Base-by-base conservation (phyloP, 345 rosid genomes). In the Sonneratia caseolaris region DNA sequence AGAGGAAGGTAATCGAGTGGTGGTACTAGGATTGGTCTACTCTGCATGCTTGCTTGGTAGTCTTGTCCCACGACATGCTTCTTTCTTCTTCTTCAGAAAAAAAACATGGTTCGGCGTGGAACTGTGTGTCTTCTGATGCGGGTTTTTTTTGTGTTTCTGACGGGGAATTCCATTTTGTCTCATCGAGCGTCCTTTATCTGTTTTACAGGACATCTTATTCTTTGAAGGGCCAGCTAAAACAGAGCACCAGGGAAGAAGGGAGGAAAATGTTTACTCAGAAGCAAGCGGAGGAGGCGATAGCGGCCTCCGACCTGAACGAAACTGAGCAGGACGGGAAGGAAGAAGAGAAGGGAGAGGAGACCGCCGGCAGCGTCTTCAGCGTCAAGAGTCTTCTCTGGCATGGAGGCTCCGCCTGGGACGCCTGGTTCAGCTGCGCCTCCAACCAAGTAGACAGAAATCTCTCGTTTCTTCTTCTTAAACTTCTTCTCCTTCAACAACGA, bases 361-460 rank as follows among this genome's bases (percentile, higher is more conserved):
- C 8, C 51, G 51, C 14, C 2, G 72, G 68, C 62, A 68, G 59
- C 36, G 69, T 83, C 67, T 80, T 88, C 16, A 79, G 77, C 61
- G 75, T 92, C 72, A 92, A 88, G 77, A 87, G 70, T 82, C 22
- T 88, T 55, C 87, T 95, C 38, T 95, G 99, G 99, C 99, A 95
- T 51, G 99, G 99, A 45, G 99, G 99, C 75, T 95, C 99, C 2
- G 89, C 75, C 65, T 95, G 99, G 99, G 99, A 95, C 75, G 99
- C 99, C 57, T 95, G 99, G 99, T 95, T 95, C 88, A 92, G 98
- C 68, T 95, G 98, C 53, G 96, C 99, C 66, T 95, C 99, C 74
- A 95, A 95, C 82, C 99, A 47, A 47, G 51, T 47, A 47, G 9
- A 47, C 5, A 47, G 43, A 47, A 2, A 47, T 13, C 51, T 13